A percentile compares a stretch with the other conserved stretches of the same genome.
Conservation (phyloP, 768 basidiomycete species). For the Suillus decipiens region DNA sequence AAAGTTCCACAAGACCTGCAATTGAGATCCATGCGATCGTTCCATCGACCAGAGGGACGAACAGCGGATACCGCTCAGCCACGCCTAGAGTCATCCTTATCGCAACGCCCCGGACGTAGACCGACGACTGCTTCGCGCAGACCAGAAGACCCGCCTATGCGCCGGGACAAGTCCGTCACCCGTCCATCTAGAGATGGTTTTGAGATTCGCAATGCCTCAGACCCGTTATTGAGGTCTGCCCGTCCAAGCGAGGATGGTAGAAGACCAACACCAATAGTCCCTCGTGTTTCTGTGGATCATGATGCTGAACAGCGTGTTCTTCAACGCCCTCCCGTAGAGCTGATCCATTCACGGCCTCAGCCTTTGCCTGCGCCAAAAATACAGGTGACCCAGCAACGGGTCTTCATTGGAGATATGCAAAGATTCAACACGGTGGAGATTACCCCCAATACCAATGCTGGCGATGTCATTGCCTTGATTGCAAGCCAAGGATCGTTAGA, state of each 20-base stretch:
- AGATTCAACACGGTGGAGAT: conserved; percentile 77
- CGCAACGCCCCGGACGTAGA: conserved; percentile 37
- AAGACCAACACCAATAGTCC: conserved; percentile 19
- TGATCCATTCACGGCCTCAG: background rate
- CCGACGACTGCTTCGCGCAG: conserved; percentile 34
- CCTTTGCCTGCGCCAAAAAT: conserved; percentile 31
- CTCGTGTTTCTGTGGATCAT: conserved; percentile 25
- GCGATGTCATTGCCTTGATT: conserved; percentile 69
- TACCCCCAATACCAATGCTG: conserved; percentile 62
- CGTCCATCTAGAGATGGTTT: conserved; percentile 13
- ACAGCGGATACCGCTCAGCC: conserved; percentile 37
- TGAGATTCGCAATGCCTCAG: conserved; percentile 16
- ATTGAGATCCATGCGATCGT: conserved; percentile 58
- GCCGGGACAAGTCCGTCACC: conserved; percentile 4
- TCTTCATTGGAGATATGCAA: conserved; percentile 80
- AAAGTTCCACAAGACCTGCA: conserved; percentile 23
- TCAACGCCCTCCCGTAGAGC: conserved; percentile 32
- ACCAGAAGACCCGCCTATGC: conserved; percentile 9
- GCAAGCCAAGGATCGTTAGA: conserved; percentile 67
- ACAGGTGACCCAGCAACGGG: conserved; percentile 57
- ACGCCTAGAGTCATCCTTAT: conserved; percentile 30
- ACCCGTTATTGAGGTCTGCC: conserved; percentile 20
- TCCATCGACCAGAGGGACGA: conserved; percentile 51
- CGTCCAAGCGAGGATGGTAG: conserved; percentile 32
- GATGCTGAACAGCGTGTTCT: conserved; percentile 25